These are phyloP conservation scores for Thalassiosira exigua DNA, from an alignment of 352 stramenopile species.

Conservation along the genomic window DNA sequence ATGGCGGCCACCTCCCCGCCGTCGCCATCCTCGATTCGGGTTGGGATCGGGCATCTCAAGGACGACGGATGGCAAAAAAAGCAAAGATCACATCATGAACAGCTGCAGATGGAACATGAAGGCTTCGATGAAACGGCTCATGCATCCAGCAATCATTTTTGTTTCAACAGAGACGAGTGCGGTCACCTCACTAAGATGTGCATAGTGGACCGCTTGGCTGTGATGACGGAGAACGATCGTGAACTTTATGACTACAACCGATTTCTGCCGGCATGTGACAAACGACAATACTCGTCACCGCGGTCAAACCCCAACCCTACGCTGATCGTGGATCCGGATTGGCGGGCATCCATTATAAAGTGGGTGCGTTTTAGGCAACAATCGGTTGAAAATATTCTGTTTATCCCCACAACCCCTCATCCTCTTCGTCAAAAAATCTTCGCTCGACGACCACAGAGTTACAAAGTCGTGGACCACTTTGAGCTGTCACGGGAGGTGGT, in stretches of 20 bases:
- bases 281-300: not conserved
- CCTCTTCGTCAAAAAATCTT: no score
- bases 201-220: not conserved
- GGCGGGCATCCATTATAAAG: not conserved
- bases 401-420: no score
- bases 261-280: not conserved
- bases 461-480: not conserved
- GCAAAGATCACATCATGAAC: no score
- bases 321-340: not conserved
- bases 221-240: not conserved
- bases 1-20: no score
- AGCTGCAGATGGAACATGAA: not conserved
- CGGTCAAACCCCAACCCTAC: not conserved
- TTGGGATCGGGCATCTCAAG: no score
- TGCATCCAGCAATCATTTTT: not conserved
- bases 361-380: not conserved
- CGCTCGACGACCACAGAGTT: no score
- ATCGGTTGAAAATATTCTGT: no score
- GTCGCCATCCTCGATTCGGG: no score
- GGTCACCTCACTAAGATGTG: not conserved
- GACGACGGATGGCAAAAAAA: no score
- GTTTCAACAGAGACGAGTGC: not conserved
- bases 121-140: no score
- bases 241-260: not conserved
- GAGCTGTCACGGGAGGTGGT: not conserved